Base-by-base conservation (phyloP, 768 basidiomycete species). In the Cystofilobasidium macerans region DNA sequence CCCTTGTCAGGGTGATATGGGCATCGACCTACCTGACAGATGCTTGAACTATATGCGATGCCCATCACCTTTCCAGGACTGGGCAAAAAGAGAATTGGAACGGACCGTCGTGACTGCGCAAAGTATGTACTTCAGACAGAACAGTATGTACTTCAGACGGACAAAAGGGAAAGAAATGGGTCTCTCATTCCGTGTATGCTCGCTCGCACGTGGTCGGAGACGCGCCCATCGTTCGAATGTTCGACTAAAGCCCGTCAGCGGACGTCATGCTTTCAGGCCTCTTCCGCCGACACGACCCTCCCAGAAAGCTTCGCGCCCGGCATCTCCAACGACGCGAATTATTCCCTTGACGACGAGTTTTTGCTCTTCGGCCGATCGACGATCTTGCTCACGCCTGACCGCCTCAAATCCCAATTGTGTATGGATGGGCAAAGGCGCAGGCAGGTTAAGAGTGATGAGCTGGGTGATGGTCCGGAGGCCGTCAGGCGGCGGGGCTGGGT, bases 381-480 rank as follows among this genome's bases (percentile, higher is more conserved):
- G 26, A 24, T 63, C 53, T 28, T 54, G 28, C 13, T 63, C 51
- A 51, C 35, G 30, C 24, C 42, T 7, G 20, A 35, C 51, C 24
- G 26, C 51, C 9, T 28, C 11, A 6, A 63, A 26, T 5, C 62
- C 62, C 18, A 38, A 38, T 7, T 56, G 48, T 26, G 28, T 35
- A 22, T 40, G 20, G 62, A 63, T 32, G 0, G 28, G 1, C 13
- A 18, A 24, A 2, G 53, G 2, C 28, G 36, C 14, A 26, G 62
- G 48, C 24, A 38, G 24, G 7, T 54, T 35, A 0, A 63, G 53
- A 2, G 36, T 56, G 24, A 63, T 13, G 51, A 40, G 62, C 22
- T 63, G 62, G 24, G 62, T 63, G 28, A 63, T 26, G 9, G 24
- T 24, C 5, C n/a, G 36, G 9, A 63, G 36, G 16, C 48, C 62